Evolutionary conservation across 768 basidiomycete genomes (phyloP).

Genomic region (Cubamyces lactineus): DNA sequence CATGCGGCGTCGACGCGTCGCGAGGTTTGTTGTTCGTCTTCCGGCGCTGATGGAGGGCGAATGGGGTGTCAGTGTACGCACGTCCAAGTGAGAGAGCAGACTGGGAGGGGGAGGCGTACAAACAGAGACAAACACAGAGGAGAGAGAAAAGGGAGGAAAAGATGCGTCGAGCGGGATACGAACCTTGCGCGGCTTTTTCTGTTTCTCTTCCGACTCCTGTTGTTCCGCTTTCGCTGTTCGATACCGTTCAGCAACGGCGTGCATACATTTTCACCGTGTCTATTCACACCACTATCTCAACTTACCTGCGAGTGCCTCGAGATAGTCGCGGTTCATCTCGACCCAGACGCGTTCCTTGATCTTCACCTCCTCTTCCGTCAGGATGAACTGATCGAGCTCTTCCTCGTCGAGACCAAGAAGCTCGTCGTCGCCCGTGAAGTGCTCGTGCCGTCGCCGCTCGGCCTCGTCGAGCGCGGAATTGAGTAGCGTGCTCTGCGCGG

Average conservation of each 20-base stretch:
- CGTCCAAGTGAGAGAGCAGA: neutral
- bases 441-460: conserved; percentile 61
- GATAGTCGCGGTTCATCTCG: conserved; percentile 88
- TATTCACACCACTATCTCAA: conserved; percentile 19
- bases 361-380: conserved; percentile 79
- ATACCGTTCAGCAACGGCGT: conserved; percentile 48
- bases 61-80: neutral
- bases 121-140: conserved; percentile 17
- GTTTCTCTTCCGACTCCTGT: conserved; percentile 38
- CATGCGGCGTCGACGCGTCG: conserved; percentile 72
- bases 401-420: conserved; percentile 85
- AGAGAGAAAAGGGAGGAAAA: conserved; percentile 33
- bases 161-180: conserved; percentile 48
- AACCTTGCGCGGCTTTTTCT: conserved; percentile 77
- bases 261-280: conserved; percentile 3
- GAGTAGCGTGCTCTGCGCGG: conserved; percentile 61
- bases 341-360: conserved; percentile 94
- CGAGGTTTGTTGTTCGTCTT: conserved; percentile 68
- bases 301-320: conserved; percentile 85
- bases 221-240: conserved; percentile 70
- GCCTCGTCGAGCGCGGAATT: conserved; percentile 67
- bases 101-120: conserved; percentile 3
- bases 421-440: conserved; percentile 55
- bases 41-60: conserved; percentile 56
- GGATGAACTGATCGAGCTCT: conserved; percentile 80